Percentiles rank a stretch among this genome's conserved stretches.
phyloP scores from a whole-genome alignment of 768 basidiomycete genomes.

The Leccinum subgranulosum region DNA sequence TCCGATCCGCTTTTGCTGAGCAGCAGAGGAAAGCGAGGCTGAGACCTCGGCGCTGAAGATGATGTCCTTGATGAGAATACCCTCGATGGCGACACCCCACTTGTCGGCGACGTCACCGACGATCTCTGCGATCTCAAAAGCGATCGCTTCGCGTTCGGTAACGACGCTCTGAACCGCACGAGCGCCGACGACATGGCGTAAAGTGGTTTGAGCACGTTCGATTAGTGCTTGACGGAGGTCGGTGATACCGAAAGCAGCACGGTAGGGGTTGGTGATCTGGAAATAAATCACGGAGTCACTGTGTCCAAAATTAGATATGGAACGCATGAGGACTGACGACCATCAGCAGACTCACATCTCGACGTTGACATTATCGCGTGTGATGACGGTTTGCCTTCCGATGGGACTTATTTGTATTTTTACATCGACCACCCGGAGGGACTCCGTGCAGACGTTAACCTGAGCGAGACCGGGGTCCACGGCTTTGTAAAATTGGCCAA shows the following conservation, averaged over 20 bases:
- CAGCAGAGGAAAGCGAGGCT: slow-evolving; percentile 88
- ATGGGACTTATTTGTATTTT: slow-evolving; percentile 93
- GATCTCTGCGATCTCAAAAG: slow-evolving; percentile 95
- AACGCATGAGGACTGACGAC: not conserved
- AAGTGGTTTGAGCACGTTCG: slow-evolving; percentile 89
- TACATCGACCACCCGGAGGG: slow-evolving; percentile 83
- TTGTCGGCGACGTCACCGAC: slow-evolving; percentile 90
- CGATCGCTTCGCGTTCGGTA: slow-evolving; percentile 95
- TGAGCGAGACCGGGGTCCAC: slow-evolving; percentile 91
- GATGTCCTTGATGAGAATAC: slow-evolving; percentile 93
- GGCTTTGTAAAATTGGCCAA: slow-evolving; percentile 95
- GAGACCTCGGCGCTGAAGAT: slow-evolving; percentile 90
- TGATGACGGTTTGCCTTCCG: slow-evolving; percentile 86
- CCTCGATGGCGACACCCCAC: slow-evolving; percentile 97
- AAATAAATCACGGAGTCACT: slow-evolving; percentile 94
- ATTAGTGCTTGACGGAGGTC: slow-evolving; percentile 84
- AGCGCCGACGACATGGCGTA: slow-evolving; percentile 96
- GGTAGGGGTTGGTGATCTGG: slow-evolving; percentile 87
- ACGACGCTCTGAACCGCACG: slow-evolving; percentile 94
- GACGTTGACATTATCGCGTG: slow-evolving; percentile 94
- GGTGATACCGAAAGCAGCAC: slow-evolving; percentile 89
- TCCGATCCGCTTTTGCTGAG: slow-evolving; percentile 95
- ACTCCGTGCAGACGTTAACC: slow-evolving; percentile 93
- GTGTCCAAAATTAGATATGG: slow-evolving; percentile 5
- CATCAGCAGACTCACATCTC: slow-evolving; percentile 60